Conservation (phyloP, 768 basidiomycete genomes). For the Guyanaporus albipodus region DNA sequence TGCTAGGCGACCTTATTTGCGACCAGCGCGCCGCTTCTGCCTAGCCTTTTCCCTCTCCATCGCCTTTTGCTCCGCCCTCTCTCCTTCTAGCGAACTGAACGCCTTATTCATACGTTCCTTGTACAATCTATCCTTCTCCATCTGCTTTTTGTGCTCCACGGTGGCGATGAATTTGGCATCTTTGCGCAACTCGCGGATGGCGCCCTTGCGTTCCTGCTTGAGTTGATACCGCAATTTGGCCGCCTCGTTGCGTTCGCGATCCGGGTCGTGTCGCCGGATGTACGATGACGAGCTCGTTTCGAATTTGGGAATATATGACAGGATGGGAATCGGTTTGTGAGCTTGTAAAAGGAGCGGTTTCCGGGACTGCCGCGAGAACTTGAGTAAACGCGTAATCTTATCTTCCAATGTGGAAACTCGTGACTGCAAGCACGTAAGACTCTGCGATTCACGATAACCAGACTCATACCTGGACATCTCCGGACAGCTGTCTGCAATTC, state of each 20-base stretch:
- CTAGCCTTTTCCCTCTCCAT: conserved; percentile 79
- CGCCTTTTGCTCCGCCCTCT: conserved; percentile 92
- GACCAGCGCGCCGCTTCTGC: conserved; percentile 73
- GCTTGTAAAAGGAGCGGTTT: conserved; percentile 80
- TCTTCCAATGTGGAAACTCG: conserved; percentile 44
- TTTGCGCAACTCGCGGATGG: conserved; percentile 93
- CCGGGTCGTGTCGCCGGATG: conserved; percentile 80
- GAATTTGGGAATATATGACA: conserved; percentile 92
- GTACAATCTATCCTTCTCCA: conserved; percentile 81
- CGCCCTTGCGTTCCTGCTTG: conserved; percentile 96
- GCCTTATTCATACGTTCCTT: conserved; percentile 81
- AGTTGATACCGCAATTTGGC: conserved; percentile 83
- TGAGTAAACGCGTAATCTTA: conserved; percentile 58
- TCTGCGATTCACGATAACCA: conserved; percentile 1
- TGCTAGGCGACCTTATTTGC: conserved; percentile 59
- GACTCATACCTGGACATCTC: conserved; percentile 50
- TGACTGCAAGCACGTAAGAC: conserved; percentile 38
- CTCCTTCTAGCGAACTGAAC: conserved; percentile 71
- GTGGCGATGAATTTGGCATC: conserved; percentile 90
- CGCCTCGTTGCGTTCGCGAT: conserved; percentile 84
- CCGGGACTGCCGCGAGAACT: conserved; percentile 68
- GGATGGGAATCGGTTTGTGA: conserved; percentile 95
- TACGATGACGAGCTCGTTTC: conserved; percentile 72
- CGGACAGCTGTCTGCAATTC: conserved; percentile 42
- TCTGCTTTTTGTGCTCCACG: conserved; percentile 80